These are phyloP conservation scores for Euphorbia schlechtendalii DNA, from an alignment of 441 rosid species.

Conservation along the genomic window DNA sequence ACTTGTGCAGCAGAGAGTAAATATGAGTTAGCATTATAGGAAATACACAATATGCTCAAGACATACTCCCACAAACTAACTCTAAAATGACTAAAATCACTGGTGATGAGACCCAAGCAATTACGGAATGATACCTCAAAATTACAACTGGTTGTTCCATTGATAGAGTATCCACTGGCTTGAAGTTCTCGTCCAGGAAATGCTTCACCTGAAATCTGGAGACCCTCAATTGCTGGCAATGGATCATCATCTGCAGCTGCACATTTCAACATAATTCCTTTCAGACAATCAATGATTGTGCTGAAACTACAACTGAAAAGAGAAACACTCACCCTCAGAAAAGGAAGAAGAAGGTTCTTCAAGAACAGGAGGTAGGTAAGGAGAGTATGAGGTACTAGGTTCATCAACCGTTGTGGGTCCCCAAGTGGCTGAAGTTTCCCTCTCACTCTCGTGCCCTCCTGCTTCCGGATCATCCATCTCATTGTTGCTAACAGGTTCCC, in stretches of 20 bases:
- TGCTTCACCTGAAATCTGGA: constrained; percentile 95
- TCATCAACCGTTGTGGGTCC: constrained; percentile 45
- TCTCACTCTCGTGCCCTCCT: constrained; percentile 48
- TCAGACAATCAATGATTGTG: constrained; percentile 16
- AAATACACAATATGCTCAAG: constrained; percentile 8
- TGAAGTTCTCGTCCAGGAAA: constrained; percentile 94
- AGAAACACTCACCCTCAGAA: constrained; percentile 64
- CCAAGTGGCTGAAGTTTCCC: constrained; percentile 52
- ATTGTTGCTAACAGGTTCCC: constrained; percentile 65
- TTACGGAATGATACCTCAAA: constrained; percentile 70
- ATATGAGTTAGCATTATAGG: constrained; percentile 8
- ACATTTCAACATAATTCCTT: constrained; percentile 21
- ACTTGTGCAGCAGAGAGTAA: constrained; percentile 43
- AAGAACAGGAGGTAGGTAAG: constrained; percentile 70
- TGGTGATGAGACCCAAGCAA: constrained; percentile 8
- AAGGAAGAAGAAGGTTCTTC: constrained; percentile 88
- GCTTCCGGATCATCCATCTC: constrained; percentile 60
- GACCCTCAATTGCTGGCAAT: constrained; percentile 80
- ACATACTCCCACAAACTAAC: no score
- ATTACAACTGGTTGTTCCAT: constrained; percentile 99
- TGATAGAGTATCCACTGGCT: constrained; percentile 84
- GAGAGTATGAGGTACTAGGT: constrained; percentile 61
- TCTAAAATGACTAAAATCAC: constrained; percentile 6
- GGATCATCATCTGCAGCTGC: constrained; percentile 93
- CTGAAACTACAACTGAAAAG: constrained; percentile 3